Evolutionary conservation across 2,329 filamentous ascomycete genomes (phyloP).

Genomic region (Diaporthe amygdali): DNA sequence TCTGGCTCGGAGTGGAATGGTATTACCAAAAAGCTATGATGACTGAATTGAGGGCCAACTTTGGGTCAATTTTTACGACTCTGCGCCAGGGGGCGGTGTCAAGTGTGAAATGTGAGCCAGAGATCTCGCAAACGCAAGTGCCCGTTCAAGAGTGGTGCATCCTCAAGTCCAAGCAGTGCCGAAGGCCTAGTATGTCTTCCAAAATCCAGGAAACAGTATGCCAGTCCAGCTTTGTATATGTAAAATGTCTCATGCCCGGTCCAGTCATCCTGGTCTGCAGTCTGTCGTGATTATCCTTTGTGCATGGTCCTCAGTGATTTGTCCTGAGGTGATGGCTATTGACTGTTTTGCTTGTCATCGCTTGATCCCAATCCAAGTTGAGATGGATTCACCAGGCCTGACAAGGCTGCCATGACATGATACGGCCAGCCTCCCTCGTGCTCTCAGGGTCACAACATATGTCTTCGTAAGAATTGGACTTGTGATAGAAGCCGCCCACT

Average conservation of each 20-base stretch:
- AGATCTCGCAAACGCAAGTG: background rate
- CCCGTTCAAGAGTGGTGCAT: background rate
- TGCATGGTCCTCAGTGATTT: too few relatives aligned
- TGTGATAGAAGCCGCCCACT: too few relatives aligned
- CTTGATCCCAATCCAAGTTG: too few relatives aligned
- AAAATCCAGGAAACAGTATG: background rate
- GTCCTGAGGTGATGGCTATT: too few relatives aligned
- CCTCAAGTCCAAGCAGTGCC: background rate
- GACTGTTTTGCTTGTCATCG: too few relatives aligned
- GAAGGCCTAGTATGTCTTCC: background rate
- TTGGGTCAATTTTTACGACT: slow-evolving; percentile 6
- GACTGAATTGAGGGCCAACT: slow-evolving; percentile 27
- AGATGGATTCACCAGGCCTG: too few relatives aligned
- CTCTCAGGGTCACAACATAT: too few relatives aligned
- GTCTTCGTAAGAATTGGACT: too few relatives aligned
- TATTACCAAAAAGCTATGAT: slow-evolving; percentile 32
- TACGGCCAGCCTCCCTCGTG: too few relatives aligned
- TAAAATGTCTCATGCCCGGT: background rate
- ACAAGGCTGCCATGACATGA: too few relatives aligned
- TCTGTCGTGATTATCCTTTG: too few relatives aligned
- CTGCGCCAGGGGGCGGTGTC: background rate
- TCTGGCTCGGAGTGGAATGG: slow-evolving; percentile 38
- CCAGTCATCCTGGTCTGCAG: too few relatives aligned
- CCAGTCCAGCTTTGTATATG: background rate
- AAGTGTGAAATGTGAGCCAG: background rate